These are phyloP conservation scores for Plasmodium gonderi DNA, from an alignment of 169 alveolate species.

Conservation along the genomic window DNA sequence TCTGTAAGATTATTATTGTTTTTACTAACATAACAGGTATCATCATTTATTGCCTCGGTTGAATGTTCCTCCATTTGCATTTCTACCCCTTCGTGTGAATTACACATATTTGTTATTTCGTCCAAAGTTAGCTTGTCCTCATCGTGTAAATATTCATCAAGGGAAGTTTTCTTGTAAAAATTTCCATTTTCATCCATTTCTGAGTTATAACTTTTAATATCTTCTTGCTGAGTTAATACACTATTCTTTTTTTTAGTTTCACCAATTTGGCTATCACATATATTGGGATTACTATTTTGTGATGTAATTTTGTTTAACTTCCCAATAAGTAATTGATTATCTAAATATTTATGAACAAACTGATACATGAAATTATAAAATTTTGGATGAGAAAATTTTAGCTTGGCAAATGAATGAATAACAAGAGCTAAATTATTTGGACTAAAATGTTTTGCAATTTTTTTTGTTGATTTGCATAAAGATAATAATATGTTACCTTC, in stretches of 20 bases:
- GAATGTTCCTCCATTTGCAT: neutral
- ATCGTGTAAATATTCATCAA: neutral
- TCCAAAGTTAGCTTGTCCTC: neutral
- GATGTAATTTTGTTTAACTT: neutral
- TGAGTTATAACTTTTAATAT: neutral
- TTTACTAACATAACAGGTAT: neutral
- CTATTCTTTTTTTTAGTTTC: constrained; percentile 18
- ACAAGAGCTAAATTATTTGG: constrained; percentile 79
- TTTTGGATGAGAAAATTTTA: constrained; percentile 76
- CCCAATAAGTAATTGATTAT: neutral
- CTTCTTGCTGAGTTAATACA: neutral
- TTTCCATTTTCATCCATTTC: neutral
- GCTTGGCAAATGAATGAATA: constrained; percentile 85
- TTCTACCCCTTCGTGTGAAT: neutral
- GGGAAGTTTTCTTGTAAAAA: neutral
- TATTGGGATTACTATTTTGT: neutral
- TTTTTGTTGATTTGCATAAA: constrained; percentile 71
- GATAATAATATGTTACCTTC: constrained; percentile 77
- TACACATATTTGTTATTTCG: neutral
- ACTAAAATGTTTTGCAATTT: constrained; percentile 76
- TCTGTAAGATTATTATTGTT: neutral
- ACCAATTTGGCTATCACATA: neutral
- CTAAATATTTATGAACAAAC: constrained; percentile 61
- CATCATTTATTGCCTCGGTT: neutral
- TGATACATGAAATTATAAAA: constrained; percentile 62